Base-by-base conservation (phyloP, 1,139 yeast species). In the Blastobotrys indianensis region DNA sequence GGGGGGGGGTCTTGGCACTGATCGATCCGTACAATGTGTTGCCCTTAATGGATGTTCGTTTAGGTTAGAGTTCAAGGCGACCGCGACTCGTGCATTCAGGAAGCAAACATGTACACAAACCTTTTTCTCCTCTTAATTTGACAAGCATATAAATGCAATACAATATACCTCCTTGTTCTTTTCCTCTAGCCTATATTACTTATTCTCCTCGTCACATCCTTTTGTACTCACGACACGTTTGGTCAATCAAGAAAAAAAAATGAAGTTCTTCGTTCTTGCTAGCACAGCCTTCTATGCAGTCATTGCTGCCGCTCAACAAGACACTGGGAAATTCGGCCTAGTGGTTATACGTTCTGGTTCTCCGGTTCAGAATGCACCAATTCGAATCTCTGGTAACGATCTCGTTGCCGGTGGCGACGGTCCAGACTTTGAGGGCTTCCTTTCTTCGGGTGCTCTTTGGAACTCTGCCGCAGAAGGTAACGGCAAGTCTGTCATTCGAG, bases 331-430 rank as follows among this genome's bases (percentile, higher is more conserved):
- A 16, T 41, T 41, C 15, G 48, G 47, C 4, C 35, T 47, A 29
- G 15, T 32, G 15, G 43, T 44, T 13, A 41, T 46, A 11, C 39
- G 48, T 12, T 31, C 39, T 5, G 51, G 47, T 10, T 41, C 52
- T 13, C 34, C 44, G 12, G 23, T 51, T 15, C 49, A 51, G 37
- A 39, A 48, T 16, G 17, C 39, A 4, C 45, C 48, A n/a, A 12
- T 47, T 13, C 29, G 28, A 12, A 29, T 47, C 20, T 28, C 12
- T n/a, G 32, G 32, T 30, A 35, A 38, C 17, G 15, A 31, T 15
- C 13, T 47, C 6, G 35, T 37, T 13, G 37, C 41, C 31, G 46
- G 43, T 17, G 48, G 50, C 10, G 6, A 31, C 12, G 45, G 45
- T n/a, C n/a, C 31, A 4, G 41, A 31, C 11, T 37, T 37, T 9